Conservation (phyloP, 2,329 filamentous ascomycete genomes). For the Scytalidium sp. region DNA sequence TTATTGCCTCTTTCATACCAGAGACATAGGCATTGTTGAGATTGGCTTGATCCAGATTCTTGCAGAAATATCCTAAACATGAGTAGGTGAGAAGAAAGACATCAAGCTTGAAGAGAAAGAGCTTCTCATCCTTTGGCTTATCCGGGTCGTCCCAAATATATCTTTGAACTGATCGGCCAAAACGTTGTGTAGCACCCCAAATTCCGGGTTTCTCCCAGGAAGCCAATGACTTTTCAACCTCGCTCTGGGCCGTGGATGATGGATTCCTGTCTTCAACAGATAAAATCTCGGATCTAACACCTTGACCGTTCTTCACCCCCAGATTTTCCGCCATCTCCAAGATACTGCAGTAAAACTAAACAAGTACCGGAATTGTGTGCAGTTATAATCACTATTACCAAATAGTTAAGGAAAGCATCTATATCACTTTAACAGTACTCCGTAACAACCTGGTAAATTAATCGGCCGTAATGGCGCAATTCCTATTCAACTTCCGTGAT, state of each 20-base stretch:
- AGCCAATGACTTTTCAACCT: background rate
- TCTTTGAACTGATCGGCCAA: conserved; percentile 16
- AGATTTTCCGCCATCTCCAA: background rate
- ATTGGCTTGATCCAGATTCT: conserved; percentile 33
- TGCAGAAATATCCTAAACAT: conserved; percentile 45
- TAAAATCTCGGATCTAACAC: background rate
- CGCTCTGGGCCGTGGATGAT: background rate
- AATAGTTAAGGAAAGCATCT: no score
- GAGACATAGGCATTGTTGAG: conserved; percentile 17
- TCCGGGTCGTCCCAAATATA: conserved; percentile 29
- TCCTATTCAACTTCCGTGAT: no score
- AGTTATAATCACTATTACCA: no score
- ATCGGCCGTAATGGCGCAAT: no score
- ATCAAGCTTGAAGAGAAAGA: conserved; percentile 47
- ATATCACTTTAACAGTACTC: no score
- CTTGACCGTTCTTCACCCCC: background rate
- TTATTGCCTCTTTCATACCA: conserved; percentile 35
- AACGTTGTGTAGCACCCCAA: conserved; percentile 6
- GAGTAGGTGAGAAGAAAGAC: conserved; percentile 42
- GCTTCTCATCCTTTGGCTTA: conserved; percentile 35
- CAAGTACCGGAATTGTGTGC: no score
- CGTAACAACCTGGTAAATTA: no score
- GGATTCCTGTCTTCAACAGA: background rate
- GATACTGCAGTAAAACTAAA: no score
- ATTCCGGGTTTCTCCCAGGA: conserved; percentile 16